Base-by-base conservation (phyloP, 768 basidiomycete species). In the Rhizopogon roseolus region DNA sequence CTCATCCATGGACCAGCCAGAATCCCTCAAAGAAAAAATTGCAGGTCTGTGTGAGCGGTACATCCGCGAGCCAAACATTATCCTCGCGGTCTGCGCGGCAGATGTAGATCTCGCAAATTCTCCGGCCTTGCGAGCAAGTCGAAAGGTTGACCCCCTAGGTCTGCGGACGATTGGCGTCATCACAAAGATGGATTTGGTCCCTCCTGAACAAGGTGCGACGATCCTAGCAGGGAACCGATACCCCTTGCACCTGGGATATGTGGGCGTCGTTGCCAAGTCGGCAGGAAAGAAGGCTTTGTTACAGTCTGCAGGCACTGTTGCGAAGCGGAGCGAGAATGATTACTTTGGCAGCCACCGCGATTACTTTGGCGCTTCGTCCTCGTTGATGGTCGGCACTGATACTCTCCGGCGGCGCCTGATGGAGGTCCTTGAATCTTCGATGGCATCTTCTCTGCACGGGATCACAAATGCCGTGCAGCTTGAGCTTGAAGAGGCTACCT, bases 21-120 rank as follows among this genome's bases (percentile, higher is more conserved):
- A 98, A 58, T 77, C 80, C 17, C 80, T 99, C 56, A 97, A 93
- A 67, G 93, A 96, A 64, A 96, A 98, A 70, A 96, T 99, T 57
- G 76, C 89, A 0, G 62, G 66, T 8, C 76, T 99, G 1, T 98
- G 97, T 71, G 97, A 98, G 53, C 91, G 86, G 66, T 99, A 99
- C 69, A 99, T 99, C 62, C 85, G 91, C n/a, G 93, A 98, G 66
- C 96, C 97, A n/a, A 99, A 99, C 69, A 93, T 99, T 69, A 89
- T 98, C 61, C 82, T 99, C n/a, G 96, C 97, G 5, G 92, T 99
- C 16, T 99, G 97, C 66, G 91, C 97, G 7, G 97, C 97, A 7
- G 95, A 99, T 67, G 97, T 99, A 52, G 97, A 99, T 73, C 80
- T 99, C 11, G 97, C 97, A 56, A 99, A 99, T 69, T 97, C 94